Percentiles rank a stretch among this genome's conserved stretches.
phyloP scores from a whole-genome alignment of 192 early-diverging fungal species.

The Powellomyces hirtus region DNA sequence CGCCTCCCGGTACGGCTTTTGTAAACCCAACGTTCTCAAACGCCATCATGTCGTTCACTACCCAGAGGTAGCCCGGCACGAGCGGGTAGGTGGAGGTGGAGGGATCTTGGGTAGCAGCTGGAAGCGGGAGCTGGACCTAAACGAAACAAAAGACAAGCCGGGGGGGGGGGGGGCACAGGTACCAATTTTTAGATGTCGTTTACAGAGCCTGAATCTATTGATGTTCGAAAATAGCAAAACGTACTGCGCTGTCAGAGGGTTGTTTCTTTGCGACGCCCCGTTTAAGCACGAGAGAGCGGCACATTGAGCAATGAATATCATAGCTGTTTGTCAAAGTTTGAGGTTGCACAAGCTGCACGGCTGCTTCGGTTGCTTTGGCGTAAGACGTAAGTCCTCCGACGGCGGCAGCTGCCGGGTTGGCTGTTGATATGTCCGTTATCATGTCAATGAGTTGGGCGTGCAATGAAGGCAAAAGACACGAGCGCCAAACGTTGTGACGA shows the following conservation, averaged over 20 bases:
- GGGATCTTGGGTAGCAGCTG: background rate
- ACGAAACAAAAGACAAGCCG: background rate
- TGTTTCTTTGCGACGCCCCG: background rate
- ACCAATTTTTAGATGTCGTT: background rate
- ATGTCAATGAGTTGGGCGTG: too few species aligned
- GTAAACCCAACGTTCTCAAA: constrained; percentile 48
- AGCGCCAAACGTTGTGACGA: too few species aligned
- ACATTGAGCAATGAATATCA: constrained; percentile 20
- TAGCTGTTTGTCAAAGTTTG: background rate
- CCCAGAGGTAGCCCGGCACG: constrained; percentile 26
- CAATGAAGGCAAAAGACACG: too few species aligned
- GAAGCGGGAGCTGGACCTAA: background rate
- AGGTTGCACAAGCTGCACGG: background rate
- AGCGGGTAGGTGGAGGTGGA: background rate
- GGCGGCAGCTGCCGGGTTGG: too few species aligned
- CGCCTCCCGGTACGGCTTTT: constrained; percentile 15
- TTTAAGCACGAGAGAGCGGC: constrained; percentile 5
- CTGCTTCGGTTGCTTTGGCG: too few species aligned
- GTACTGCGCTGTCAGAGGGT: background rate
- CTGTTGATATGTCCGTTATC: too few species aligned
- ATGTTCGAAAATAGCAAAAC: background rate
- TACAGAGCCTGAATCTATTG: background rate
- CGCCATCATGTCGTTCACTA: constrained; percentile 37
- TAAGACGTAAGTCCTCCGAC: too few species aligned
- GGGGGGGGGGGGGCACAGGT: too few species aligned